Base-by-base conservation (phyloP, 495 filamentous ascomycete species). In the Aspergillus avenaceus region DNA sequence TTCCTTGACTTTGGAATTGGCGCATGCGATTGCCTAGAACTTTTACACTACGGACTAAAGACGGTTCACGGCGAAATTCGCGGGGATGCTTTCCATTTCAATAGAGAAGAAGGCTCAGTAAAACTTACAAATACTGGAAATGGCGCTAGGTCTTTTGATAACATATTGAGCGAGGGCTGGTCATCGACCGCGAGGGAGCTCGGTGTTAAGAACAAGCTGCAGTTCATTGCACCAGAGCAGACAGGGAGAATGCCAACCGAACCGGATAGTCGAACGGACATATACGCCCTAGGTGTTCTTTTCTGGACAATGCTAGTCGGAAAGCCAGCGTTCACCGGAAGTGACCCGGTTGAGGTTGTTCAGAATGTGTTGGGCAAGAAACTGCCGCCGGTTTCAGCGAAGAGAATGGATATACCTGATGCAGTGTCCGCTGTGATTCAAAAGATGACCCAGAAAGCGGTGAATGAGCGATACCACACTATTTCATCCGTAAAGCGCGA, bases 1-100 rank as follows among this genome's bases (percentile, higher is more conserved):
- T 96, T 95, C 61, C 76, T 96, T 2, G 87, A 92, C 57, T 95
- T 96, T 62, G 90, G 90, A 12, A 84, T 95, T 49, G 90, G 90
- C 21, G 88, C 90, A 6, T 81, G 85, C 13, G 84, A 92, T 59
- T 93, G 89, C 59, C 61, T 91, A 34, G 91, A 96, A 63, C 83
- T 93, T 23, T 60, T 96, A 12, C 91, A 96, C 56, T 87, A 95
- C 69, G 85, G 87, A 1, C 77, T 90, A 31, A 82, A 84, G 36
- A 82, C 89, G 14, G 82, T 95, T 1, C 90, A 96, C 59, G 91
- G 90, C 42, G 91, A 96, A 64, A 81, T 96, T 32, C 78, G 91
- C 19, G 85, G 81, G 0, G 91, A 96, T 69, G 87, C 91, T 0
- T 96, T 95, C 62, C 88, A 95, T 58, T 91, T 85, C 69, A 83